Conservation (phyloP, 208 protist genomes). For the Lotmaria passim region DNA sequence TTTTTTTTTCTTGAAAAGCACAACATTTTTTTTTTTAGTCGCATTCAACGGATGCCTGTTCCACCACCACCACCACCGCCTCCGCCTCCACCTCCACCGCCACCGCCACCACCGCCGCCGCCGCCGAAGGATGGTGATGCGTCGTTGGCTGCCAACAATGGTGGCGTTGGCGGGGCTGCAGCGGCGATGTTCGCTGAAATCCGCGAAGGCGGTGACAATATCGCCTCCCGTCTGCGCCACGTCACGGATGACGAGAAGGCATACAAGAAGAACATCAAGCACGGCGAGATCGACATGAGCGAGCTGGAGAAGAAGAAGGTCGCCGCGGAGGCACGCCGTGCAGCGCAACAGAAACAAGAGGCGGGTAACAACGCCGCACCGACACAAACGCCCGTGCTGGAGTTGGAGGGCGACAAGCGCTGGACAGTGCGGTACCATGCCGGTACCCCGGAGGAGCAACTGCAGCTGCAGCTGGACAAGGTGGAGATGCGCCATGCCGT, state of each 20-base stretch:
- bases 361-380: neutral
- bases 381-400: slow-evolving; percentile 35
- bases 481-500: slow-evolving; percentile 77
- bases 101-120: slow-evolving; percentile 27
- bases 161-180: slow-evolving; percentile 45
- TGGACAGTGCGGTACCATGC: slow-evolving; percentile 69
- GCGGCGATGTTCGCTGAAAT: slow-evolving; percentile 83
- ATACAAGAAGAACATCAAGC: slow-evolving; percentile 79
- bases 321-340: slow-evolving; percentile 42
- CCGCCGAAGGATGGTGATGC: slow-evolving; percentile 1
- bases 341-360: slow-evolving; percentile 22
- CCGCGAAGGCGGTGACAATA: slow-evolving; percentile 63
- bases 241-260: slow-evolving; percentile 74
- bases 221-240: slow-evolving; percentile 70
- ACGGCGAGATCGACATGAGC: slow-evolving; percentile 72
- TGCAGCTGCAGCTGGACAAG: slow-evolving; percentile 57
- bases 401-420: slow-evolving; percentile 72
- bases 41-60: too few relatives aligned
- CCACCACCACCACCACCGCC: neutral
- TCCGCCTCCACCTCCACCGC: slow-evolving; percentile 20
- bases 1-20: too few relatives aligned
- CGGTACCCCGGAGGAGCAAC: slow-evolving; percentile 43
- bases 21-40: neutral
- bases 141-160: slow-evolving; percentile 6
- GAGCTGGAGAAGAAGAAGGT: slow-evolving; percentile 67